A percentile compares a stretch with the other conserved stretches of the same genome.
phyloP scores from a whole-genome alignment of 441 rosid genomes.

The Erodium texanum region DNA sequence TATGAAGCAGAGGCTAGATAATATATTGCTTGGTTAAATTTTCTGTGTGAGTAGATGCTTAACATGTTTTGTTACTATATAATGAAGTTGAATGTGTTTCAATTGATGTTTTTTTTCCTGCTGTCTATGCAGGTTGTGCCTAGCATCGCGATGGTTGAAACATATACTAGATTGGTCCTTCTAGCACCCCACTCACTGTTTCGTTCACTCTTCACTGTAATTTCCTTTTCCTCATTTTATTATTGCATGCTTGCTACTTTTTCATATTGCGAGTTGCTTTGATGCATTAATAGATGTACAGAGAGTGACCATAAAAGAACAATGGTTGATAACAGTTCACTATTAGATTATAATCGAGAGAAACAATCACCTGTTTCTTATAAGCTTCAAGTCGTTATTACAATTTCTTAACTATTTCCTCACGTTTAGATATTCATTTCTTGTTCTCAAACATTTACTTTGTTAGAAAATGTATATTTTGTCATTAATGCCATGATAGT shows the following conservation, averaged over 20 bases:
- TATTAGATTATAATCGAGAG: no score
- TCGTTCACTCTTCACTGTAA: conserved; percentile 87
- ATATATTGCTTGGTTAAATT: no score
- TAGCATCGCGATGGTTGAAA: conserved; percentile 97
- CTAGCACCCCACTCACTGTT: conserved; percentile 84
- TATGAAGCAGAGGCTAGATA: no score
- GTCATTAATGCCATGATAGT: conserved; percentile 12
- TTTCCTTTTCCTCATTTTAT: conserved; percentile 20
- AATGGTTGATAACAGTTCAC: no score
- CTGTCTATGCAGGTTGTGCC: conserved; percentile 70
- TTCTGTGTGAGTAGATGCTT: no score
- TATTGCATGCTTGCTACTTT: conserved; percentile 1
- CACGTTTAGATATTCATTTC: conserved; percentile 11
- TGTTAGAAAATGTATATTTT: conserved; percentile 6
- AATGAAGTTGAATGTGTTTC: background rate
- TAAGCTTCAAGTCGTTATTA: background rate
- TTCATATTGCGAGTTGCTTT: background rate
- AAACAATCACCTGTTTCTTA: background rate
- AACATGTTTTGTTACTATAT: no score
- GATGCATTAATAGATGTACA: background rate
- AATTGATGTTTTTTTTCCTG: conserved; percentile 14
- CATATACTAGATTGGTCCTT: conserved; percentile 85
- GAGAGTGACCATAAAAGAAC: background rate
- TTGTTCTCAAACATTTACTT: conserved; percentile 4
- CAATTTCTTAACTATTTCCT: background rate